A percentile compares a stretch with the other conserved stretches of the same genome.
phyloP scores from a whole-genome alignment of 805 yeast species.

The Starmerella potacharoeniae region DNA sequence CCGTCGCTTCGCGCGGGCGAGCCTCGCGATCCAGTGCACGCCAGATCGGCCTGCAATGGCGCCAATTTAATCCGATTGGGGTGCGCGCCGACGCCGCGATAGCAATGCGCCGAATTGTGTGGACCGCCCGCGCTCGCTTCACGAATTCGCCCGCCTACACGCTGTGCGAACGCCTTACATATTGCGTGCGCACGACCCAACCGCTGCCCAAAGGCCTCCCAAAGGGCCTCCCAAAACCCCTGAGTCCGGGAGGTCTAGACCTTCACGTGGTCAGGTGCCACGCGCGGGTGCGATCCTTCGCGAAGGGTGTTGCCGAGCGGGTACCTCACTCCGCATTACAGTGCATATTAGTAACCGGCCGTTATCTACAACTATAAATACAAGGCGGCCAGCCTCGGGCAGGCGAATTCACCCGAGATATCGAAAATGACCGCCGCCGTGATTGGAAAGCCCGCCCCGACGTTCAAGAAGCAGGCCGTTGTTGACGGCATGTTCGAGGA shows the following conservation, averaged over 20 bases:
- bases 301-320: background rate
- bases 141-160: too few species aligned
- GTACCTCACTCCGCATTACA: background rate
- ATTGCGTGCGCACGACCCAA: too few species aligned
- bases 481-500: slow-evolving; percentile 95
- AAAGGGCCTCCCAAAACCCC: too few species aligned
- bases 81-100: too few species aligned
- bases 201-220: too few species aligned
- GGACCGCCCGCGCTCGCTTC: too few species aligned
- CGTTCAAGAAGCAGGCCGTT: slow-evolving; percentile 94
- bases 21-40: too few species aligned
- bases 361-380: background rate
- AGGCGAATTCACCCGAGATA: background rate
- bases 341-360: background rate
- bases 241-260: background rate
- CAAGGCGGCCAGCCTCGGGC: background rate
- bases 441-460: slow-evolving; percentile 94
- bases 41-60: too few species aligned
- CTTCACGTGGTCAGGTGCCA: background rate
- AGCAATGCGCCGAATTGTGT: too few species aligned
- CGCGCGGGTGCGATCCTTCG: background rate
- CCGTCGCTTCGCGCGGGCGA: too few species aligned
- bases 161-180: too few species aligned
- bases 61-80: too few species aligned
- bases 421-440: slow-evolving; percentile 58